Percentiles rank a stretch among this genome's conserved stretches.
Evolutionary conservation across 2,329 filamentous ascomycete species (phyloP).

Genomic region (Ceratocystis variospora): DNA sequence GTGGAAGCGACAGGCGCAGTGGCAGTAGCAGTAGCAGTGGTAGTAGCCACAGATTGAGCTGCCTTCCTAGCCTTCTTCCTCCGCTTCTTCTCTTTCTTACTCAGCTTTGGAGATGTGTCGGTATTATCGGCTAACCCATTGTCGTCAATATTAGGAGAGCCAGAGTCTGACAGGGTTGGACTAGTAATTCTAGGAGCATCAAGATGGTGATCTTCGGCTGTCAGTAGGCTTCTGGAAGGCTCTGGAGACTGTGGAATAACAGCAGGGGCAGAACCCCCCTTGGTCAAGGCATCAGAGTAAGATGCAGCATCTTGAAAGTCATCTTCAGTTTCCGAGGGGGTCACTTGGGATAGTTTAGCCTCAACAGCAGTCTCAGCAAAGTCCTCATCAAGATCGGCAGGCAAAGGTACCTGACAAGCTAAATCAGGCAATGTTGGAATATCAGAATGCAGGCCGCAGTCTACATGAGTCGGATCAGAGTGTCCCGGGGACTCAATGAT

Average conservation of each 20-base stretch:
- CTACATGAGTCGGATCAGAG: neutral
- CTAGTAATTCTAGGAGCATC: too few relatives aligned
- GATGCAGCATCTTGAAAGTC: neutral
- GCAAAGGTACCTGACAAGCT: neutral
- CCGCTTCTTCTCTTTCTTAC: constrained; percentile 3
- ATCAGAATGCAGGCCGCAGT: neutral
- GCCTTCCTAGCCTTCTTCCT: constrained; percentile 11
- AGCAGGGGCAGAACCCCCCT: neutral
- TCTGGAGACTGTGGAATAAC: neutral
- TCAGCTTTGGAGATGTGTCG: neutral
- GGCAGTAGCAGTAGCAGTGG: neutral
- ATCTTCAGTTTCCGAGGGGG: neutral
- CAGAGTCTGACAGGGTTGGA: neutral
- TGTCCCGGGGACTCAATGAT: neutral
- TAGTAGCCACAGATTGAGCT: neutral
- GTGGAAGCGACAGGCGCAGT: neutral
- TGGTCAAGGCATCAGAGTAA: neutral
- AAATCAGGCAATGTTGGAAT: neutral
- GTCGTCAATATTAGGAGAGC: neutral
- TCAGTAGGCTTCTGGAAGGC: neutral
- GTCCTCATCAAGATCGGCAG: neutral
- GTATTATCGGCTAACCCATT: neutral
- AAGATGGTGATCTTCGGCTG: too few relatives aligned
- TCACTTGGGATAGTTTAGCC: neutral
- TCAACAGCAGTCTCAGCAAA: neutral